Conservation (phyloP, 176 grass and related monocot genomes). For the Aegilops longissima region DNA sequence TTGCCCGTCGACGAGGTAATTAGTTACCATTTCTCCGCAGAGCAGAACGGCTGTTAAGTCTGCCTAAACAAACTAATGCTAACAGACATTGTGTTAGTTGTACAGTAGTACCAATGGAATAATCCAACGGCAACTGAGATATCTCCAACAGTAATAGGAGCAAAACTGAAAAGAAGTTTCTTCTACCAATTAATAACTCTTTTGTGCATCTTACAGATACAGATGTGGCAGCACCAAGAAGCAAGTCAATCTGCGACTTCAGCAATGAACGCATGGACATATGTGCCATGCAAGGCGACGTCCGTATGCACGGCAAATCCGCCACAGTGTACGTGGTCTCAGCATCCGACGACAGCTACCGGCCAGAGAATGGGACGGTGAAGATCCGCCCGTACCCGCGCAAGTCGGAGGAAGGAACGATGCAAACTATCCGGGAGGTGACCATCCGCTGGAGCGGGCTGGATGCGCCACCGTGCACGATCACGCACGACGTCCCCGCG, state of each 20-base stretch:
- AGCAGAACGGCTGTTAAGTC: neutral
- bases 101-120: no score
- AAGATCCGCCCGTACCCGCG: conserved; percentile 49
- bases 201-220: neutral
- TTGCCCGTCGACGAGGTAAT: no score
- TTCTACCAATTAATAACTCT: neutral
- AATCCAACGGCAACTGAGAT: no score
- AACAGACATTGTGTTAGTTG: no score
- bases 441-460: neutral
- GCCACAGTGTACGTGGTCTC: conserved; percentile 41
- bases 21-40: neutral
- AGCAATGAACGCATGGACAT: conserved; percentile 18
- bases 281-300: conserved; percentile 60
- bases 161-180: neutral
- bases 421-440: conserved; percentile 32
- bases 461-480: conserved; percentile 30
- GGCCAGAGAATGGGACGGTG: conserved; percentile 11
- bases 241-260: conserved; percentile 51
- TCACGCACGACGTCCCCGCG: neutral
- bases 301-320: conserved; percentile 48
- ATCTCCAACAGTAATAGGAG: no score
- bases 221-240: neutral
- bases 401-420: conserved; percentile 40
- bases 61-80: no score
- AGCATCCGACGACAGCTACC: neutral